Base-by-base conservation (phyloP, 495 filamentous ascomycete species). In the Platismatia glauca region DNA sequence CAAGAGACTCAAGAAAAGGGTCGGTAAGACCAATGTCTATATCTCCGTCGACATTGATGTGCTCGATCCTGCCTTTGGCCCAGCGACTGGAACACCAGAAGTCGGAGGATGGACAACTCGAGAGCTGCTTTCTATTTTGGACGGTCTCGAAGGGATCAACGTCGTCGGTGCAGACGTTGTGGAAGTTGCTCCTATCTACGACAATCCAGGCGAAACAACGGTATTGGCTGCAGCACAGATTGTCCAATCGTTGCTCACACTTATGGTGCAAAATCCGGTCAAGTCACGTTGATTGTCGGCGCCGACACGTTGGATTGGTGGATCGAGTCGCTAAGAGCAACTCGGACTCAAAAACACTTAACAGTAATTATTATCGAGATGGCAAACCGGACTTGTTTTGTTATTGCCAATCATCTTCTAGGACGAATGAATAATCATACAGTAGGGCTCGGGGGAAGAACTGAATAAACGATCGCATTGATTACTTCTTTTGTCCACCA, bases 121-220 rank as follows among this genome's bases (percentile, higher is more conserved):
- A 39, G 79, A 83, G 66, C 66, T 83, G 29, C 75, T 81, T 39
- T 64, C 72, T 22, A 78, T 83, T 34, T 59, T 83, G 34, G 68
- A 79, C 15, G 78, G 74, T 0, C 75, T 82, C 43, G 76, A 76
- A 39, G 72, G 70, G 1, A 58, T 81, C 52, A 77, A 79, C 55
- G 72, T 83, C 0, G 69, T 83, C 22, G 79, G 78, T 6, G 80
- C 77, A 3, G 80, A 83, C 71, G 74, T 81, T 29, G 80, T 83
- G 4, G 79, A 83, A 62, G 79, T 83, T 6, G 71, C 75, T 27
- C 80, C 79, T 5, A 74, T 75, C n/a, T 83, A 81, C 64, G 80
- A 82, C 69, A 72, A 72, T n/a, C 61, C 48, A 0, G 76, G 69
- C 0, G 80, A 81, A 67, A 71, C 70, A 34, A 82, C 79, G 0